Conservation (phyloP, 1,284 basidiomycete species). For the Fistulinella staudtii region DNA sequence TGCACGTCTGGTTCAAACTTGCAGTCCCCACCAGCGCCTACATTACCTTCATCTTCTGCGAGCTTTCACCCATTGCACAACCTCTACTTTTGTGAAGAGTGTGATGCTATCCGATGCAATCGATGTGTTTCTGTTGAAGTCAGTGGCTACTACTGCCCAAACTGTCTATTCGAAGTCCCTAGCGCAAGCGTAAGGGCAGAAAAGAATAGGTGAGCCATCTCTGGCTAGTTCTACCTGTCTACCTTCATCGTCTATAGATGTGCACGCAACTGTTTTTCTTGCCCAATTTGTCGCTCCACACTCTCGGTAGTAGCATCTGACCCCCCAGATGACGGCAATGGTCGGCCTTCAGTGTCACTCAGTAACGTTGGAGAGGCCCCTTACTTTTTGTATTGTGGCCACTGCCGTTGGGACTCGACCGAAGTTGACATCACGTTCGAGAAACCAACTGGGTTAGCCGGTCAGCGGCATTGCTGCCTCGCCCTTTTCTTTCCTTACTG, state of each 20-base stretch:
- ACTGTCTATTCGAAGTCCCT: conserved; percentile 98
- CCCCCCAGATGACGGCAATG: conserved; percentile 62
- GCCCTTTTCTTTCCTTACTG: conserved; percentile 2
- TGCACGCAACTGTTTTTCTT: conserved; percentile 95
- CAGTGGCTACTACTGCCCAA: conserved; percentile 96
- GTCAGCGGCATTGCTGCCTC: conserved; percentile 40
- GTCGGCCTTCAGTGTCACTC: conserved; percentile 45
- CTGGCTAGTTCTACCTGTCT: background rate
- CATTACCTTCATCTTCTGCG: conserved; percentile 66
- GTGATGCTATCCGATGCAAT: conserved; percentile 91
- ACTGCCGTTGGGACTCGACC: conserved; percentile 93
- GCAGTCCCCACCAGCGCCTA: conserved; percentile 67
- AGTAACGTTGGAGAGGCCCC: conserved; percentile 74
- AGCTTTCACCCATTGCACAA: conserved; percentile 80
- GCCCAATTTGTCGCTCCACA: conserved; percentile 88
- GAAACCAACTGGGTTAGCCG: conserved; percentile 91
- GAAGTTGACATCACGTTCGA: conserved; percentile 91
- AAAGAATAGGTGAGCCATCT: conserved; percentile 73
- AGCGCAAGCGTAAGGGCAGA: conserved; percentile 93
- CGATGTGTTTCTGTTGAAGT: conserved; percentile 91
- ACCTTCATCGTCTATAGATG: conserved; percentile 58
- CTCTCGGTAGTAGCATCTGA: conserved; percentile 86
- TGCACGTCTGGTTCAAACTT: conserved; percentile 52
- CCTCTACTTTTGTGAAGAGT: conserved; percentile 98
- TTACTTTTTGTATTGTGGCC: conserved; percentile 88